Conservation (phyloP, 495 filamentous ascomycete species). For the Xylaria venustula region DNA sequence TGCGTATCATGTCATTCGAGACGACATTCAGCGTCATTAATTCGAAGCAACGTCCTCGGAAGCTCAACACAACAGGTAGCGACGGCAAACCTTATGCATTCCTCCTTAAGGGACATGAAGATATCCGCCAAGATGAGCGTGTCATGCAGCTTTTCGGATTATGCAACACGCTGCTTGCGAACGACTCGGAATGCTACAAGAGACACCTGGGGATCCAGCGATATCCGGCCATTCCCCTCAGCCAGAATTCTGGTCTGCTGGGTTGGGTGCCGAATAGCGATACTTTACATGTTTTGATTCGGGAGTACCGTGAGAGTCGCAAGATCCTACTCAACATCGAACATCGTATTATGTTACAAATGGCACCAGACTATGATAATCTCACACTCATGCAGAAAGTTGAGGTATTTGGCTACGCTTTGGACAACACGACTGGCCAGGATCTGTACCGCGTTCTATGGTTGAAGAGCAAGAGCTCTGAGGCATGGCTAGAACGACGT, state of each 20-base stretch:
- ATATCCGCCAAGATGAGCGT: constrained; percentile 96
- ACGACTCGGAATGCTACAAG: constrained; percentile 94
- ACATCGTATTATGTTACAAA: constrained; percentile 98
- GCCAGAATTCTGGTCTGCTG: constrained; percentile 89
- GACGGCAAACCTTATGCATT: constrained; percentile 86
- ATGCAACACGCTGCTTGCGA: constrained; percentile 87
- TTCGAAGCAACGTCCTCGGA: constrained; percentile 92
- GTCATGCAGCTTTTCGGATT: constrained; percentile 99
- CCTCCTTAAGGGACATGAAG: constrained; percentile 92
- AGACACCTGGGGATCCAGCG: constrained; percentile 92
- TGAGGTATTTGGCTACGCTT: constrained; percentile 96
- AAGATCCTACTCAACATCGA: constrained; percentile 98
- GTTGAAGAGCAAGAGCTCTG: constrained; percentile 97
- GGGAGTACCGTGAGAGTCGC: constrained; percentile 93
- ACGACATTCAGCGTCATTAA: constrained; percentile 86
- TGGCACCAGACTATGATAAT: constrained; percentile 98
- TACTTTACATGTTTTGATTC: constrained; percentile 91
- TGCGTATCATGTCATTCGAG: constrained; percentile 86
- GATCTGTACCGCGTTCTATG: constrained; percentile 97
- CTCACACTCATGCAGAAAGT: constrained; percentile 99
- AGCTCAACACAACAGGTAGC: constrained; percentile 82
- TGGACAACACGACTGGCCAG: constrained; percentile 98
- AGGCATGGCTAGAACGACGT: constrained; percentile 93
- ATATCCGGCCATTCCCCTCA: constrained; percentile 92
- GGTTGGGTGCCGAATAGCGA: constrained; percentile 99